Base-by-base conservation (phyloP, 495 filamentous ascomycete species). In the Daldinia bambusicola region DNA sequence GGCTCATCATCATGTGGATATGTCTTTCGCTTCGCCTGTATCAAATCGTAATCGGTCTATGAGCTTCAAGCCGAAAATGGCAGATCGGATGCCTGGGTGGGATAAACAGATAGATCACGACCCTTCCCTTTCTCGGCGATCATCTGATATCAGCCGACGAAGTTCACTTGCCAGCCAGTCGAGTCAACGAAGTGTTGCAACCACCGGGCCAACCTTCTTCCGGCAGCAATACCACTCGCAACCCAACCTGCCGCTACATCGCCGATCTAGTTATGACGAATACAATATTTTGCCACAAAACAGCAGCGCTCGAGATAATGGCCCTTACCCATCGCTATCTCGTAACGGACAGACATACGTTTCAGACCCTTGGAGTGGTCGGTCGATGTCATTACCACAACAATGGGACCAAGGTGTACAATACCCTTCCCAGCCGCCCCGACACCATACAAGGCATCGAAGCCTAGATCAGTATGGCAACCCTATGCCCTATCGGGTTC, bases 231-330 rank as follows among this genome's bases (percentile, higher is more conserved):
- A 76, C 72, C 59, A 66, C 51, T 38, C 77, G 68, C 67, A 74
- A 53, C 36, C 60, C 58, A 48, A 74, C 32, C 62, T 70, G 4
- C 78, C 75, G 5, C 69, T 84, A 10, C 69, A 75, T 37, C 80
- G 83, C 65, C 79, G 78, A 3, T 71, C 82, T 1, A 83, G 82
- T 58, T 82, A 80, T 56, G 83, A 84, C 26, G 78, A 77, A 18
- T 78, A 78, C 66, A 74, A 75, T 22, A 43, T 74, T 36, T 69
- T 73, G 36, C 55, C 57, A 26, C 56, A 59, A 20, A 62, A 74
- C 30, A 69, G 45, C 31, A 61, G 45, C 18, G 57, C 66, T 55
- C 66, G 61, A 31, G 69, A 76, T 22, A 75, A 74, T 22, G 71
- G 74, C 3, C 63, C 60, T 0, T 69, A 80, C 41, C 76, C 78